Evolutionary conservation across 2,329 filamentous ascomycete species (phyloP).

Genomic region (Madurella fahalii): DNA sequence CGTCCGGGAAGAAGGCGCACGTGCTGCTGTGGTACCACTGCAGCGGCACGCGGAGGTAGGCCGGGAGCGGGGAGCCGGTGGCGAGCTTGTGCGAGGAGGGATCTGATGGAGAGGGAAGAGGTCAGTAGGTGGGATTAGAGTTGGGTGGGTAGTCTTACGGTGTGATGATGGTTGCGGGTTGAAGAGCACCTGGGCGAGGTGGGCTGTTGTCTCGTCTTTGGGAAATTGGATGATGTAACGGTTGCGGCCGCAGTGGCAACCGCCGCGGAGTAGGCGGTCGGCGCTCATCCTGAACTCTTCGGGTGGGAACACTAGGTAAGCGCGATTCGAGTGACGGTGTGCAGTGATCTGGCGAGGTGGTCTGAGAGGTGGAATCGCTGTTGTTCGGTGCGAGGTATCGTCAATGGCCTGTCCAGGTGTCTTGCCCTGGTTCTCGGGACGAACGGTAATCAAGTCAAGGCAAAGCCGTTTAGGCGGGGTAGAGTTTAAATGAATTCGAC

Average conservation of each 20-base stretch:
- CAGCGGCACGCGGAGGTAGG: conserved; percentile 79
- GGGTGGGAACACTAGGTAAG: neutral
- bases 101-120: neutral
- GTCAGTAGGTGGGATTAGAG: conserved; percentile 3
- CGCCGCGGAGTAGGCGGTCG: conserved; percentile 60
- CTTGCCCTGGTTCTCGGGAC: neutral
- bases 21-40: conserved; percentile 75
- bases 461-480: neutral
- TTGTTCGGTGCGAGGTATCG: neutral
- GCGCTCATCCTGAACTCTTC: conserved; percentile 38
- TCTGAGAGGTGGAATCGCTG: neutral
- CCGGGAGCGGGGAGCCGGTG: conserved; percentile 68
- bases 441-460: neutral
- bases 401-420: neutral
- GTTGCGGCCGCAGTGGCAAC: conserved; percentile 83
- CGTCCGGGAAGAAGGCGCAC: conserved; percentile 72
- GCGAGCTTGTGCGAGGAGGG: conserved; percentile 33
- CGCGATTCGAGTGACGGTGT: neutral
- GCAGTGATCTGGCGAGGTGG: neutral
- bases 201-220: conserved; percentile 36
- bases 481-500: neutral
- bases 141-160: conserved; percentile 53
- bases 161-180: conserved; percentile 60
- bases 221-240: conserved; percentile 73
- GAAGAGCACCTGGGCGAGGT: conserved; percentile 67